Base-by-base conservation (phyloP, 1,284 basidiomycete genomes). In the Malassezia brasiliensis region DNA sequence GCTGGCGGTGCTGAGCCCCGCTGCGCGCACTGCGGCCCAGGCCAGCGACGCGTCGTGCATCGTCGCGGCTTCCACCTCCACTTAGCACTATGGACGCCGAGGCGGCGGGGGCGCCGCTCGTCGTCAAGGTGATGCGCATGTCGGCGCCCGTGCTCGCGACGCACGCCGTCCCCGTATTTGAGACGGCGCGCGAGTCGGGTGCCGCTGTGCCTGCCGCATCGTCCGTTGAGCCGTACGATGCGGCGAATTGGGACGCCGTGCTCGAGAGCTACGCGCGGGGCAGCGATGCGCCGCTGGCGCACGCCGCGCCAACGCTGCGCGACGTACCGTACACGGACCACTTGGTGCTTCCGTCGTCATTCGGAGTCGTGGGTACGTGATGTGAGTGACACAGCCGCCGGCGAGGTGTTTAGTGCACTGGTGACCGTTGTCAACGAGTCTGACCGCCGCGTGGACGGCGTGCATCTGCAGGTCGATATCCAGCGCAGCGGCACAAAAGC, bases 61-160 rank as follows among this genome's bases (percentile, higher is more conserved):
- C 25, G 39, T 25, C 12, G 20, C 19, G 6, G 39, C 20, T 12
- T 40, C 11, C 39, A 22, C 45, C 31, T 47, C 20, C 31, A 34
- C 30, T 3, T 15, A 2, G 20, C 45, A 19, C 32, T 3, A 47
- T 47, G 52, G 46, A 20, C 17, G 20, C 49, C 11, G 15, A 42
- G 4, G 36, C 47, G 47, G 39, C 38, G 40, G 34, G 22, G 32
- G 48, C 48, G 53, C 53, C 53, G 40, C 32, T 56, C 19, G 22
- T 40, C 22, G 53, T 56, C 17, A 45, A 47, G 49, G 53, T 56
- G 35, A 56, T 56, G 53, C 53, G 53, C 17, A 38, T 56, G 22
- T 45, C 53, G 19, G 44, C 48, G 15, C 48, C 53, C n/a, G 28
- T 22, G 14, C 32, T 56, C n/a, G 53, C 42, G 6, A 11, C 41